Percentiles rank a stretch among this genome's conserved stretches.
phyloP scores from a whole-genome alignment of 208 protist genomes.

The Porcisia hertigi region DNA sequence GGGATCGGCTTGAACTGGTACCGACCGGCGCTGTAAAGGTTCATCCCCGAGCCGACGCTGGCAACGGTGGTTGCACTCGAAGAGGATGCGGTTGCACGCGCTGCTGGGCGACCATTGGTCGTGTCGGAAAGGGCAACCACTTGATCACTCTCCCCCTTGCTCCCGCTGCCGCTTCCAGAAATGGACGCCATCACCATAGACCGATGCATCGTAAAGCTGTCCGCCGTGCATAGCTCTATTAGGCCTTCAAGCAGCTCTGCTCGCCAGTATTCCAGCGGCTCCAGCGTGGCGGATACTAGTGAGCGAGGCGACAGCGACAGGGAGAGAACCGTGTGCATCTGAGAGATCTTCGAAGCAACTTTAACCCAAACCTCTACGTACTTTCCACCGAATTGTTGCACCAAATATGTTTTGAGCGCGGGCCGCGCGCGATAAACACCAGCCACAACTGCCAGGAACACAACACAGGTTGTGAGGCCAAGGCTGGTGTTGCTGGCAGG shows the following conservation, averaged over 20 bases:
- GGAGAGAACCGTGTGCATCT: slow-evolving; percentile 38
- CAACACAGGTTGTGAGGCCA: slow-evolving; percentile 22
- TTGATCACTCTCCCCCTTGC: not conserved
- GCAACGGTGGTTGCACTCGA: not conserved
- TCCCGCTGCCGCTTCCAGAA: not conserved
- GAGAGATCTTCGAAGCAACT: slow-evolving; percentile 37
- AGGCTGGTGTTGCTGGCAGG: slow-evolving; percentile 12
- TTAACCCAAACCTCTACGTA: slow-evolving; percentile 43
- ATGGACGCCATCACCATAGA: slow-evolving; percentile 31
- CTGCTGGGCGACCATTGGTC: not conserved
- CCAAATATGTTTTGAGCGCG: slow-evolving; percentile 44
- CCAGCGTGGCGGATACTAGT: slow-evolving; percentile 35
- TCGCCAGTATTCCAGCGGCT: slow-evolving; percentile 49
- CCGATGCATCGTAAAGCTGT: slow-evolving; percentile 68
- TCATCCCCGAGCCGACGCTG: not conserved
- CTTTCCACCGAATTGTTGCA: slow-evolving; percentile 34
- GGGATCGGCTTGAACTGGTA: slow-evolving; percentile 66
- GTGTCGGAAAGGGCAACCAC: not conserved
- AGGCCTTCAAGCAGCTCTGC: slow-evolving; percentile 68
- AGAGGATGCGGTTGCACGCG: not conserved
- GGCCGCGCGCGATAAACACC: slow-evolving; percentile 46
- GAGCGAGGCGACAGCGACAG: slow-evolving; percentile 38
- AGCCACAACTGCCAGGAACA: slow-evolving; percentile 52
- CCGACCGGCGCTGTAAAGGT: slow-evolving; percentile 2
- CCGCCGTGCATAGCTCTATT: slow-evolving; percentile 64